Conservation (phyloP, 169 alveolate genomes). For the Amoebophrya sp. region DNA sequence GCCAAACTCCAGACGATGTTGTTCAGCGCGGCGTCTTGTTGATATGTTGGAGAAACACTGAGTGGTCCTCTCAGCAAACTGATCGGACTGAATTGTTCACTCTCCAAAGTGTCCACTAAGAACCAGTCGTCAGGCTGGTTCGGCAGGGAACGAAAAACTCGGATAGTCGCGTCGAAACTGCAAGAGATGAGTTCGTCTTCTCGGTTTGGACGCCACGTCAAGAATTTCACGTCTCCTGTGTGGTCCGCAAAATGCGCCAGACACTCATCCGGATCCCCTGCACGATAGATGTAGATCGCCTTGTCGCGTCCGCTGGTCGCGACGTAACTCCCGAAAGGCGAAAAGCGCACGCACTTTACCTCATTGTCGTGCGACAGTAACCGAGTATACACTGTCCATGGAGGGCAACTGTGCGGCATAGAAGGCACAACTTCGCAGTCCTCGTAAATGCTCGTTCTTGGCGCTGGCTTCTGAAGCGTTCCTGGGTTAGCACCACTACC, state of each 20-base stretch:
- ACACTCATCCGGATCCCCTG: background rate
- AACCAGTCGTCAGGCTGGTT: background rate
- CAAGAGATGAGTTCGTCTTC: background rate
- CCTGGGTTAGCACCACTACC: background rate
- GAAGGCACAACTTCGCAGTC: background rate
- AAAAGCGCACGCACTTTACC: background rate
- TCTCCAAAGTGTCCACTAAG: background rate
- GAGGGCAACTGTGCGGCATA: background rate
- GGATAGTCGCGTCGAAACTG: background rate
- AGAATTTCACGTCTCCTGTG: background rate
- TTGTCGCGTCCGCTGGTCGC: background rate
- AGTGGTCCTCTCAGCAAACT: no score
- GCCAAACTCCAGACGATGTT: background rate
- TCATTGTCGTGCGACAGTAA: background rate
- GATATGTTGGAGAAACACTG: no score
- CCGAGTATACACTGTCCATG: background rate
- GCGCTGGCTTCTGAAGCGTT: no score
- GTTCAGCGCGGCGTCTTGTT: no score
- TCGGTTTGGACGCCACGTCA: background rate
- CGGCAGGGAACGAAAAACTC: background rate
- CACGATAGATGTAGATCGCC: background rate
- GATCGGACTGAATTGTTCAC: no score
- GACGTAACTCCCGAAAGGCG: background rate
- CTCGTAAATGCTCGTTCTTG: no score
- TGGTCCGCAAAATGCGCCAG: background rate